These are phyloP conservation scores for Elaeagnus macrophylla DNA, from an alignment of 306 rosid species.

Conservation along the genomic window DNA sequence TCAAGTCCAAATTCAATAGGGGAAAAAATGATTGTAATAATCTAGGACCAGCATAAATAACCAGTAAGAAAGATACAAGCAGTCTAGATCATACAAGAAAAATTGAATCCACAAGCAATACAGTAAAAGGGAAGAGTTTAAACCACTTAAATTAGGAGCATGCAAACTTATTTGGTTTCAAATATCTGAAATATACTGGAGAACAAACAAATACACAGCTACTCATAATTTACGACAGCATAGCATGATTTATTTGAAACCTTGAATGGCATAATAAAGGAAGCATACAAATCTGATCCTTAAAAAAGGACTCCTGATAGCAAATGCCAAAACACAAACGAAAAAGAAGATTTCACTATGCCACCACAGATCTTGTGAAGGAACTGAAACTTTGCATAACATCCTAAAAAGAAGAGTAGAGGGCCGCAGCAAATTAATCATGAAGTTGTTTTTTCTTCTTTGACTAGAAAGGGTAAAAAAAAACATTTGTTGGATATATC, in stretches of 20 bases:
- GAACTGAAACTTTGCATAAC: slow-evolving; percentile 3
- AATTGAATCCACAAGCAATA: background rate
- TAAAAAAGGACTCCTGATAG: slow-evolving; percentile 1
- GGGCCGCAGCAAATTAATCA: slow-evolving; percentile 1
- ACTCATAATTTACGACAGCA: too few species aligned
- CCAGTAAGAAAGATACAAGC: background rate
- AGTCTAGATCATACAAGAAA: background rate
- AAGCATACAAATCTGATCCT: slow-evolving; percentile 6
- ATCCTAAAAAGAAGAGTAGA: slow-evolving; percentile 15
- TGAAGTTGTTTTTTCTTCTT: background rate
- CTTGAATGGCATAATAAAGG: slow-evolving; percentile 3
- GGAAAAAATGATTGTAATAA: too few species aligned
- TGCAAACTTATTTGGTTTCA: background rate
- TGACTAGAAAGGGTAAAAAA: background rate
- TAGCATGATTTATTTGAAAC: background rate
- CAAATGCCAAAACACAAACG: background rate
- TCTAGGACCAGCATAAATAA: background rate
- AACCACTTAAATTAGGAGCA: background rate
- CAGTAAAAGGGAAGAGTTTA: background rate
- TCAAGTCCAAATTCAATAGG: too few species aligned
- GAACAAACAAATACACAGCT: background rate
- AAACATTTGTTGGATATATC: slow-evolving; percentile 1
- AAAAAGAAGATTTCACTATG: slow-evolving; percentile 9
- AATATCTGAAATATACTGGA: background rate
- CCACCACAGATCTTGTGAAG: slow-evolving; percentile 3